A percentile compares a stretch with the other conserved stretches of the same genome.
These are phyloP conservation scores for Verticillium nonalfalfae DNA, from an alignment of 2,329 filamentous ascomycete genomes.

Conservation along the genomic window DNA sequence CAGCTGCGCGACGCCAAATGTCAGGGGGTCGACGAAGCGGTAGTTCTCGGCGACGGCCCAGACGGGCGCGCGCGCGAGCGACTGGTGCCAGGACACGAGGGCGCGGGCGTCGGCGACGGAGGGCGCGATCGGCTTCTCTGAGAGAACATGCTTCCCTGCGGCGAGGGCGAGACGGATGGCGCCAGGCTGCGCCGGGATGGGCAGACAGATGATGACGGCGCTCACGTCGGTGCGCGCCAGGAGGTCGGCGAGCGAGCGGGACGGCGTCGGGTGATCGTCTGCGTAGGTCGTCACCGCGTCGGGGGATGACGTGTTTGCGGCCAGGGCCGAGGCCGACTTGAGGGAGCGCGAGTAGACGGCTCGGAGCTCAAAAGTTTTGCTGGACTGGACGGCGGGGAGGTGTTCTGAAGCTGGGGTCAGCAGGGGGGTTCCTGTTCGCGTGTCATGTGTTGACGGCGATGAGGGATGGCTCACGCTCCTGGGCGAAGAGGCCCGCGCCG, in stretches of 20 bases:
- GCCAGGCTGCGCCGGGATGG: slow-evolving; percentile 53
- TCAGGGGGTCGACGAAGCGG: slow-evolving; percentile 52
- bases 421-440: neutral
- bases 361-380: slow-evolving; percentile 45
- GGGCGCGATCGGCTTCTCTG: slow-evolving; percentile 63
- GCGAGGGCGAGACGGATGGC: slow-evolving; percentile 51
- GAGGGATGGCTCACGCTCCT: neutral
- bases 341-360: slow-evolving; percentile 61
- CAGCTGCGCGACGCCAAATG: slow-evolving; percentile 44
- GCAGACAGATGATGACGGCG: slow-evolving; percentile 53
- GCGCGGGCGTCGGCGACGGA: slow-evolving; percentile 40
- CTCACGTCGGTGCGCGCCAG: slow-evolving; percentile 46
- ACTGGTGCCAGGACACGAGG: slow-evolving; percentile 29
- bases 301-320: slow-evolving; percentile 16
- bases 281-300: slow-evolving; percentile 40
- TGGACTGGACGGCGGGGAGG: slow-evolving; percentile 51
- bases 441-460: neutral
- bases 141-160: slow-evolving; percentile 65
- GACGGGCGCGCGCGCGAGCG: slow-evolving; percentile 23
- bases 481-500: slow-evolving; percentile 2
- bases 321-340: slow-evolving; percentile 44
- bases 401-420: neutral
- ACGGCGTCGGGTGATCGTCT: slow-evolving; percentile 39
- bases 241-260: slow-evolving; percentile 40
- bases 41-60: slow-evolving; percentile 69